Percentiles rank a stretch among this genome's conserved stretches.
phyloP scores from a whole-genome alignment of 2,329 filamentous ascomycete species.

The Phyllosticta paracitricarpa region DNA sequence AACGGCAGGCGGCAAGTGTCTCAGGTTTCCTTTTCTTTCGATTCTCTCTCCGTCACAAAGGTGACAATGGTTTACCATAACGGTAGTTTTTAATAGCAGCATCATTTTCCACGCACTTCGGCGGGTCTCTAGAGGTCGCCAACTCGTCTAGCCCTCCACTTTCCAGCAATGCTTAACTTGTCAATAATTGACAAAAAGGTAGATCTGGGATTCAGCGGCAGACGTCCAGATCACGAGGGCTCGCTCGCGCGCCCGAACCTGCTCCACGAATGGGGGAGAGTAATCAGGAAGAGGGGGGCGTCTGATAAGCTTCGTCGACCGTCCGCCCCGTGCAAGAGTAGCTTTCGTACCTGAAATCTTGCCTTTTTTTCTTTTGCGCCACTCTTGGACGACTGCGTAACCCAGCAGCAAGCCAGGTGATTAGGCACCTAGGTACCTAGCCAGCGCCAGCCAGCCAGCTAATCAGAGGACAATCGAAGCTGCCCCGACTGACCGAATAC shows the following conservation, averaged over 20 bases:
- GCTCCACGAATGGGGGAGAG: not conserved
- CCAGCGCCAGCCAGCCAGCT: too few species aligned
- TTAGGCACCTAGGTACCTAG: too few species aligned
- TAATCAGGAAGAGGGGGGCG: not conserved
- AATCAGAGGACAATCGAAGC: too few species aligned
- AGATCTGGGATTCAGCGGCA: not conserved
- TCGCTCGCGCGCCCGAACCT: not conserved
- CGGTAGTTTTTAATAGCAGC: not conserved
- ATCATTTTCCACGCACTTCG: not conserved
- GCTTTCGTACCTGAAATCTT: not conserved
- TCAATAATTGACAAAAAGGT: not conserved
- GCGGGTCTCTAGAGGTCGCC: not conserved
- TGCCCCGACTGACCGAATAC: too few species aligned
- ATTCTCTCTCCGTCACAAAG: not conserved
- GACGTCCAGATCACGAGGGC: not conserved
- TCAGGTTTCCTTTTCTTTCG: not conserved
- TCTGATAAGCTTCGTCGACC: not conserved
- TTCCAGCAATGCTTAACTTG: not conserved
- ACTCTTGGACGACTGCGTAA: too few species aligned
- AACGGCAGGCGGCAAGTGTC: not conserved
- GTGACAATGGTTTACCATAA: not conserved
- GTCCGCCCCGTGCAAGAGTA: not conserved
- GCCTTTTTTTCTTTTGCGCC: not conserved
- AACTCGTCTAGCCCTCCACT: not conserved
- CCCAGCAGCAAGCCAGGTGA: too few species aligned